Evolutionary conservation across 2,329 filamentous ascomycete genomes (phyloP), one percentile per base, ranked within the genome.

Genomic region (Exophiala calicioides): DNA sequence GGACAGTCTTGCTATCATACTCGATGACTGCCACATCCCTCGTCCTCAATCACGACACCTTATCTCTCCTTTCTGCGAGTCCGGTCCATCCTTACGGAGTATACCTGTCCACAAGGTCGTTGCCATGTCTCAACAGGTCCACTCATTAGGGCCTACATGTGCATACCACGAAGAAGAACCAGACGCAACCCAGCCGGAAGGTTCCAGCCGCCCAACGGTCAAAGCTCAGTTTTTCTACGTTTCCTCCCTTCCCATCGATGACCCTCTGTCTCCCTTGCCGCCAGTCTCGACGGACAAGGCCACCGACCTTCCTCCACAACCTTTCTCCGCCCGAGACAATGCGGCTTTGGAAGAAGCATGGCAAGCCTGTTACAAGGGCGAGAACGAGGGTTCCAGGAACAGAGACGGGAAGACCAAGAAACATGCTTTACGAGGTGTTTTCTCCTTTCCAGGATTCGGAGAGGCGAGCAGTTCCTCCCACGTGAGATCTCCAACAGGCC

Each of bases 191-290:
- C 26, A 19, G 10, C 29, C 29, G 21, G 47, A 50, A 67, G 20
- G 58, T 66, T 45, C 70, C 42, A 74, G 79, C 18, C 85, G 86
- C 12, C 76, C 80, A 0, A 62, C 57, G 19, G 66, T 86, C 43
- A 74, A 77, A 23, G 77, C 85, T 16, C 87, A 89, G 54, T 95
- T 89, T 71, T 95, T 95, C 68, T 95, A 95, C 67, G 79, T 82
- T 10, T 93, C 89, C 8, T 74, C 82, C 9, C 78, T 91, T 38
- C 85, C 89, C 21, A 90, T 95, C 62, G 90, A 95, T 61, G 90
- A 95, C 61, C 88, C 88, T 18, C 76, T 95, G n/a, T 88, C 86
- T 7, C 79, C 85, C 66, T 76, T 69, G 62, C 81, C 65, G 64
- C 79, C 62, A 59, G 77, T 65, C 53, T 74, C 64, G 69, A 84